Conservation (phyloP, 1,284 basidiomycete species). For the Tremellales sp. region DNA sequence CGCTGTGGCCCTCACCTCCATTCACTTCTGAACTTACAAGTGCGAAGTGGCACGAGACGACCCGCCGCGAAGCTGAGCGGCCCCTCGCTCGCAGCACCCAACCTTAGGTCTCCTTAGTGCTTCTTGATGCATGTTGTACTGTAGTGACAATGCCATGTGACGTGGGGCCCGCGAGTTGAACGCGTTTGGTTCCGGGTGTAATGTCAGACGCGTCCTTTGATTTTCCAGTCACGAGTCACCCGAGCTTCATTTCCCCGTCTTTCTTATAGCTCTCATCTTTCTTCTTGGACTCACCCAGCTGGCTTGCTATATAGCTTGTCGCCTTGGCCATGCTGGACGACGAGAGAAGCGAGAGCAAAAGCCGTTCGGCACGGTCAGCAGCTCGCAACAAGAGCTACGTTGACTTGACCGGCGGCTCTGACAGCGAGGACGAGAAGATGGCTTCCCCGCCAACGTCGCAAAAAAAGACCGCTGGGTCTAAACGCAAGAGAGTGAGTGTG, state of each 20-base stretch:
- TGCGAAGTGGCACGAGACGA: too few relatives aligned
- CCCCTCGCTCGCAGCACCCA: background rate
- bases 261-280: background rate
- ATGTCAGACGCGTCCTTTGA: constrained; percentile 3
- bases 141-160: too few relatives aligned
- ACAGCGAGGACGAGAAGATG: constrained; percentile 11
- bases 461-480: constrained; percentile 3
- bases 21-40: too few relatives aligned
- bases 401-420: constrained; percentile 23
- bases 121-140: background rate
- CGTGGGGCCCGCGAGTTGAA: too few relatives aligned
- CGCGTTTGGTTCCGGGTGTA: too few relatives aligned
- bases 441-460: constrained; percentile 1
- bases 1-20: too few relatives aligned
- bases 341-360: constrained; percentile 3
- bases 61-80: too few relatives aligned
- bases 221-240: constrained; percentile 3
- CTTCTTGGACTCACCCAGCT: constrained; percentile 3
- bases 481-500: constrained; percentile 22
- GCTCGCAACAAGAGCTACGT: constrained; percentile 15
- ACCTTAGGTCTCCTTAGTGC: too few relatives aligned
- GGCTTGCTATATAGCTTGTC: constrained; percentile 1
- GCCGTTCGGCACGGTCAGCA: constrained; percentile 8
- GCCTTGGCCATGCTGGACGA: too few relatives aligned
- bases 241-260: background rate